Percentiles rank a stretch among this genome's conserved stretches.
These are phyloP conservation scores for Phragmites australis DNA, from an alignment of 176 grass and related monocot species.

Conservation along the genomic window DNA sequence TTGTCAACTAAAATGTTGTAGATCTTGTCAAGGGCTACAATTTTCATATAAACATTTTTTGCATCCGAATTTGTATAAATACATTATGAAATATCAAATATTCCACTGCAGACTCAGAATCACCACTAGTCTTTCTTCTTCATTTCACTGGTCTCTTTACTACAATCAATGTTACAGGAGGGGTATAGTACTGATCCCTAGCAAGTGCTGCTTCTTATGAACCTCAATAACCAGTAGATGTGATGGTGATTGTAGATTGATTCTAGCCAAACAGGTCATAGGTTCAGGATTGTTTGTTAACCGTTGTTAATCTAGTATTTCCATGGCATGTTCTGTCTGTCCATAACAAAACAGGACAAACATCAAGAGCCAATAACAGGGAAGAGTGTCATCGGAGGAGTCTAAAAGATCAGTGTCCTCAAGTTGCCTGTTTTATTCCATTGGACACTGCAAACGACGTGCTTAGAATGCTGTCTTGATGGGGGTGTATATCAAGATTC, in stretches of 20 bases:
- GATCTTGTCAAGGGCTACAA: too few species aligned
- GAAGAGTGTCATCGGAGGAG: slow-evolving; percentile 14
- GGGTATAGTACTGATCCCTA: slow-evolving; percentile 50
- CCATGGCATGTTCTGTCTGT: slow-evolving; percentile 1
- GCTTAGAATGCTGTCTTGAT: slow-evolving; percentile 17
- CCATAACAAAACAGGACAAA: slow-evolving; percentile 7
- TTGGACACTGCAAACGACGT: slow-evolving; percentile 24
- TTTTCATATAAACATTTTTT: too few species aligned
- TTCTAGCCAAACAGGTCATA: slow-evolving; percentile 31
- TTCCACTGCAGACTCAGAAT: too few species aligned
- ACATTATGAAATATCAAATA: too few species aligned
- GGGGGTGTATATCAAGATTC: slow-evolving; percentile 1
- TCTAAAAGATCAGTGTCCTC: slow-evolving; percentile 23
- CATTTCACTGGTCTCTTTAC: too few species aligned
- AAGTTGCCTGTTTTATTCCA: slow-evolving; percentile 20
- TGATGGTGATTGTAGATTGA: slow-evolving; percentile 23
- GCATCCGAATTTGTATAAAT: too few species aligned
- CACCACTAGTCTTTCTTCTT: too few species aligned
- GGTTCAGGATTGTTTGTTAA: slow-evolving; percentile 8
- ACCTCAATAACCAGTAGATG: neutral
- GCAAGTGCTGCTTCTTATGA: too few species aligned
- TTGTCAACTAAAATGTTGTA: too few species aligned
- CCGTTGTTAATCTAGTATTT: slow-evolving; percentile 10
- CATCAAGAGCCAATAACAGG: slow-evolving; percentile 11
- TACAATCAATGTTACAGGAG: too few species aligned